Conservation (phyloP, 345 rosid species). For the Rhodamnia argentea region DNA sequence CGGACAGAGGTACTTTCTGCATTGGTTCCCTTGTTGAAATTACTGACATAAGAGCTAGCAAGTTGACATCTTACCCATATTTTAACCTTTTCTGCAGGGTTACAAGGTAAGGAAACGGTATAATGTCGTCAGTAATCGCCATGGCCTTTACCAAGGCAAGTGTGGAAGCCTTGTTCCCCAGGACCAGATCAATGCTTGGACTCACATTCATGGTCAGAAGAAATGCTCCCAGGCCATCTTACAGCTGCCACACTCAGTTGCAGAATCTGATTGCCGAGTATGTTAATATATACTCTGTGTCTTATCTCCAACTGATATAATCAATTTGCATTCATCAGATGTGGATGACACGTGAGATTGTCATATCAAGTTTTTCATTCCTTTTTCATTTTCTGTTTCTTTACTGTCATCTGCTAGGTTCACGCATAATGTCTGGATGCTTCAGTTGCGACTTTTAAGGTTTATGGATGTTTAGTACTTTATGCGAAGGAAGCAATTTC, state of each 20-base stretch:
- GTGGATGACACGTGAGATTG: not conserved
- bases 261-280: slow-evolving; percentile 39
- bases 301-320: not conserved
- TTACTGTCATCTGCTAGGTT: not conserved
- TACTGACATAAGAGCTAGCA: not conserved
- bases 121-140: slow-evolving; percentile 23
- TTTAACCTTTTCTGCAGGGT: slow-evolving; percentile 15
- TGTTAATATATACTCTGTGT: not conserved
- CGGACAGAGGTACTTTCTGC: slow-evolving; percentile 34
- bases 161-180: slow-evolving; percentile 34
- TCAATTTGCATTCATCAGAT: not conserved
- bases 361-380: not conserved
- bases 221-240: slow-evolving; percentile 14
- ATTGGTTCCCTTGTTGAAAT: not conserved
- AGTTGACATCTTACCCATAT: not conserved
- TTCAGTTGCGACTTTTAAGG: not conserved
- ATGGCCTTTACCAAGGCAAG: slow-evolving; percentile 19
- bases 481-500: not conserved
- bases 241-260: slow-evolving; percentile 17
- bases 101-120: slow-evolving; percentile 44
- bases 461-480: not conserved
- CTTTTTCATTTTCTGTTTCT: not conserved
- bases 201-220: slow-evolving; percentile 45
- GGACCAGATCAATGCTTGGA: slow-evolving; percentile 56
- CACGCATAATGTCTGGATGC: not conserved